Evolutionary conservation across 257 asterid species (phyloP).

Genomic region (Nemophila menziesii): DNA sequence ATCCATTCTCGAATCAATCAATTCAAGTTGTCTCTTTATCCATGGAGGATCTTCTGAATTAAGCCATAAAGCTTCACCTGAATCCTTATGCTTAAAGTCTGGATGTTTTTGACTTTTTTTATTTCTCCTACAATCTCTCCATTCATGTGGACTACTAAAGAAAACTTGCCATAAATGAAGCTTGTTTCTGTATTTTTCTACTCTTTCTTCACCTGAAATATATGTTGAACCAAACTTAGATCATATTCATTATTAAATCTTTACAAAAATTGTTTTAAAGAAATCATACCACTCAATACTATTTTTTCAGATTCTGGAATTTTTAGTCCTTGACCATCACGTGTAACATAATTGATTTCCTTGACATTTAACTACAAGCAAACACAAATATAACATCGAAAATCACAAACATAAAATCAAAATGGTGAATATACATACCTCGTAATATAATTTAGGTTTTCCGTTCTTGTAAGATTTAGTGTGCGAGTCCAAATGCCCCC

Average conservation of each 20-base stretch:
- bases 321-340: slow-evolving; percentile 12
- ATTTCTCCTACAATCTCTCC: slow-evolving; percentile 54
- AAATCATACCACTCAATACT: slow-evolving; percentile 26
- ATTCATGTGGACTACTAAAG: slow-evolving; percentile 61
- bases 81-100: slow-evolving; percentile 65
- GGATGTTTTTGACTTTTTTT: slow-evolving; percentile 37
- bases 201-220: slow-evolving; percentile 28
- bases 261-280: neutral
- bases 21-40: slow-evolving; percentile 51
- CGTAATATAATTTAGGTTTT: slow-evolving; percentile 1
- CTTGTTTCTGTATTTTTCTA: slow-evolving; percentile 29
- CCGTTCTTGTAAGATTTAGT: slow-evolving; percentile 21
- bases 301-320: slow-evolving; percentile 17
- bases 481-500: slow-evolving; percentile 45
- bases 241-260: neutral
- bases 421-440: slow-evolving; percentile 32
- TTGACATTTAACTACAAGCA: slow-evolving; percentile 40
- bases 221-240: slow-evolving; percentile 41
- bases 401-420: no score
- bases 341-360: slow-evolving; percentile 53
- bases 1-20: slow-evolving; percentile 37
- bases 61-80: slow-evolving; percentile 78
- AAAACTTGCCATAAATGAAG: slow-evolving; percentile 73
- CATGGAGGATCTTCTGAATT: slow-evolving; percentile 57
- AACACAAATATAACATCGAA: neutral